These are phyloP conservation scores for Chaetomium strumarium DNA, from an alignment of 2,329 filamentous ascomycete species.

Conservation along the genomic window DNA sequence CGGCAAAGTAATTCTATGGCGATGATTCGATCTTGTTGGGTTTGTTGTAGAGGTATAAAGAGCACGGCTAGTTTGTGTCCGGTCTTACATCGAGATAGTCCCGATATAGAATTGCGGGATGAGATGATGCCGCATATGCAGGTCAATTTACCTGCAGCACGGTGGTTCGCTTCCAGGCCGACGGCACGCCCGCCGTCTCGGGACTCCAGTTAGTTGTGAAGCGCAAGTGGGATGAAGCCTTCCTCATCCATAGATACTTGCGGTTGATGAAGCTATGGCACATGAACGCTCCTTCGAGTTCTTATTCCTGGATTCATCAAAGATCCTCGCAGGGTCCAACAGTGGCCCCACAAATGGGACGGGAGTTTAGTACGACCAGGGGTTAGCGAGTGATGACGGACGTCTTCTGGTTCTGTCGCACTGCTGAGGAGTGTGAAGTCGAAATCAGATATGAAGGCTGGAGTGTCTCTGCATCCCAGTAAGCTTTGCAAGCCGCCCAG, in stretches of 20 bases:
- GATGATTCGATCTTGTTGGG: too few species aligned
- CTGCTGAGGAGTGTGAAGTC: too few species aligned
- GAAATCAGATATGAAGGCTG: too few species aligned
- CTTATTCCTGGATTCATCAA: neutral
- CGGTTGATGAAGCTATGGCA: neutral
- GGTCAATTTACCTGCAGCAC: conserved; percentile 8
- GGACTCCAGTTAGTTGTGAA: neutral
- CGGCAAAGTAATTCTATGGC: too few species aligned
- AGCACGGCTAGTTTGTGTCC: neutral
- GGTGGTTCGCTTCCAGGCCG: neutral
- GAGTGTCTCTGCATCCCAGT: too few species aligned
- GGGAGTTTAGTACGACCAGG: conserved; percentile 9
- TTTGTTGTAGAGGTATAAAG: neutral
- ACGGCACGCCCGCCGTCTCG: neutral
- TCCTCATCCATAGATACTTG: too few species aligned
- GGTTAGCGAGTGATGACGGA: conserved; percentile 3
- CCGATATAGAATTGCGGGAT: conserved; percentile 10
- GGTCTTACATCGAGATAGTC: neutral
- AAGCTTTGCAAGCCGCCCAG: too few species aligned
- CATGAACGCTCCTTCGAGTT: neutral
- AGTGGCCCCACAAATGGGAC: conserved; percentile 2
- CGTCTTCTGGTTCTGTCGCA: neutral
- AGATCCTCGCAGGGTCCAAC: conserved; percentile 14
- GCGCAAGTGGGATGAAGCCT: too few species aligned
- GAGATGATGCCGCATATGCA: neutral